Percentiles rank a stretch among this genome's conserved stretches.
These are phyloP conservation scores for Sclerotinia spermophila DNA, from an alignment of 2,329 filamentous ascomycete species.

Conservation along the genomic window DNA sequence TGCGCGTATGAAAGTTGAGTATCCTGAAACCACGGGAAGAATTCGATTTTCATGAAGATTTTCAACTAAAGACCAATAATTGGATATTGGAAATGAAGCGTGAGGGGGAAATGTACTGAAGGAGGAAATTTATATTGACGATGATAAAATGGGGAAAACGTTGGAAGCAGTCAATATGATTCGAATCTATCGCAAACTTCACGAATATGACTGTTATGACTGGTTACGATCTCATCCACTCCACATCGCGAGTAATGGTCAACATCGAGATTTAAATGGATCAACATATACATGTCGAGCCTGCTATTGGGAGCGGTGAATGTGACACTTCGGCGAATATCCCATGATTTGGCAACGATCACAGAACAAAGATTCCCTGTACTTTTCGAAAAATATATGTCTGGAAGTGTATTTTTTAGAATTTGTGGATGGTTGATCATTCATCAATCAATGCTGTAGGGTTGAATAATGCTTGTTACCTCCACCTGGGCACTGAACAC, in stretches of 20 bases:
- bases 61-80: slow-evolving; percentile 15
- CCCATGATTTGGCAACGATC: slow-evolving; percentile 21
- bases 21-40: slow-evolving; percentile 18
- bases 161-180: slow-evolving; percentile 8
- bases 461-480: slow-evolving; percentile 15
- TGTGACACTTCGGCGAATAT: slow-evolving; percentile 19
- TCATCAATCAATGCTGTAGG: slow-evolving; percentile 15
- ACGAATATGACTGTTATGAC: slow-evolving; percentile 9
- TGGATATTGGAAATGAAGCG: slow-evolving; percentile 9
- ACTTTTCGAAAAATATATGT: background rate
- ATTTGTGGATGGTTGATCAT: slow-evolving; percentile 16
- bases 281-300: slow-evolving; percentile 19
- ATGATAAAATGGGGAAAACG: slow-evolving; percentile 10
- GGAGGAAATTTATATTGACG: slow-evolving; percentile 2
- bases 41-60: slow-evolving; percentile 8
- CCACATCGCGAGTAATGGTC: slow-evolving; percentile 12
- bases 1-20: background rate
- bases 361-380: slow-evolving; percentile 16
- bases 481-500: slow-evolving; percentile 17
- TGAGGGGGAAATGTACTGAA: background rate
- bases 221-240: background rate
- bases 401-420: background rate
- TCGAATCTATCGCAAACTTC: slow-evolving; percentile 15
- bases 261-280: slow-evolving; percentile 18
- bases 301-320: slow-evolving; percentile 16